These are phyloP conservation scores for Annona cherimola DNA, from an alignment of 164 flowering plant species.

Conservation along the genomic window DNA sequence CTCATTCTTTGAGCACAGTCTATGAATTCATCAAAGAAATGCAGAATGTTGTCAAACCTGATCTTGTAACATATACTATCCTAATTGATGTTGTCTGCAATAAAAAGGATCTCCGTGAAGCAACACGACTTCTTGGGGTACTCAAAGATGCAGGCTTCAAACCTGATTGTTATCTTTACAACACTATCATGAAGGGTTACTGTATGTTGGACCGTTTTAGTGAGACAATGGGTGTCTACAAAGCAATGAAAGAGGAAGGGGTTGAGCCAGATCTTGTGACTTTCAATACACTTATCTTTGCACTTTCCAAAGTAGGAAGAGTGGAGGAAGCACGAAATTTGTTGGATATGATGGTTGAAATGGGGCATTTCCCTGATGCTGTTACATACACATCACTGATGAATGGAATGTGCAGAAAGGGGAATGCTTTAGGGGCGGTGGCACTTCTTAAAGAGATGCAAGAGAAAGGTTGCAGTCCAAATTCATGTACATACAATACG, in stretches of 20 bases:
- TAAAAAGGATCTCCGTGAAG: conserved; percentile 71
- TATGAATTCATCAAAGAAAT: conserved; percentile 55
- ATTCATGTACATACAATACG: conserved; percentile 73
- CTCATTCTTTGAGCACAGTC: conserved; percentile 42
- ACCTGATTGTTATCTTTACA: conserved; percentile 81
- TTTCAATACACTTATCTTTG: conserved; percentile 80
- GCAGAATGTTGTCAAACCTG: conserved; percentile 45
- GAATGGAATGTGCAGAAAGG: conserved; percentile 93
- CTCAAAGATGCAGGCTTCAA: conserved; percentile 58
- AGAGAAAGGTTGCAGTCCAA: conserved; percentile 63
- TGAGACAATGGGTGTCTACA: conserved; percentile 67
- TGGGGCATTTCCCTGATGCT: conserved; percentile 70
- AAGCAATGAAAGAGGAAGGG: conserved; percentile 71
- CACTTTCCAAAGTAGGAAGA: conserved; percentile 73
- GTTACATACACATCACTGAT: conserved; percentile 84
- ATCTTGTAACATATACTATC: conserved; percentile 77
- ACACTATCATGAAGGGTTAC: conserved; percentile 91
- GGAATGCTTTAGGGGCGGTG: conserved; percentile 64
- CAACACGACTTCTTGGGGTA: conserved; percentile 44
- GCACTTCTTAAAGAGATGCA: conserved; percentile 71
- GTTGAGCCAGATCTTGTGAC: conserved; percentile 77
- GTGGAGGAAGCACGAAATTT: conserved; percentile 62
- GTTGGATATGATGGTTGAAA: conserved; percentile 55
- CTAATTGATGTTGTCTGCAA: conserved; percentile 83
- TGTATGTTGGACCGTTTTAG: conserved; percentile 51